Evolutionary conservation across 208 protist species (phyloP).

Genomic region (Trypanosomatidae sp.): DNA sequence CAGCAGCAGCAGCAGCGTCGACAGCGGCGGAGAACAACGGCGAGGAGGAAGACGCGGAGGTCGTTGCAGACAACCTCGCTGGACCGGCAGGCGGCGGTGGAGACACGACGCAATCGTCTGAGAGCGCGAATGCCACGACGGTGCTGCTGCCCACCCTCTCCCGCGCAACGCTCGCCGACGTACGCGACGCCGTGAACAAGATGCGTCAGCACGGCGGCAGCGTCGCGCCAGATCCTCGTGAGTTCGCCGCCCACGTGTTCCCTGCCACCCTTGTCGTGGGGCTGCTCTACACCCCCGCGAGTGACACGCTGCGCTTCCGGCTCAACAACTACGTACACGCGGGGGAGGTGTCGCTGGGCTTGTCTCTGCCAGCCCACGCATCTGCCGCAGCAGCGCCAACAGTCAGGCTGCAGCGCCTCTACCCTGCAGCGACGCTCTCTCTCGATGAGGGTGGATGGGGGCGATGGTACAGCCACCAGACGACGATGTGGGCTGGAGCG

Average conservation of each 20-base stretch:
- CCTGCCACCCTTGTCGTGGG: slow-evolving; percentile 17
- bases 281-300: slow-evolving; percentile 7
- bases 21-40: too few relatives aligned
- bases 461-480: slow-evolving; percentile 24
- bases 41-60: too few relatives aligned
- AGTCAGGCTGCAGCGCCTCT: slow-evolving; percentile 1
- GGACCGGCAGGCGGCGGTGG: too few relatives aligned
- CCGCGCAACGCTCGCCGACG: too few relatives aligned
- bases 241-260: background rate
- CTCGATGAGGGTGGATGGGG: slow-evolving; percentile 26
- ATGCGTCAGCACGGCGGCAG: too few relatives aligned
- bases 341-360: slow-evolving; percentile 8
- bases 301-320: slow-evolving; percentile 17
- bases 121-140: too few relatives aligned
- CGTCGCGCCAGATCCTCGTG: too few relatives aligned
- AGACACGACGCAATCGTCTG: too few relatives aligned
- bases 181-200: too few relatives aligned
- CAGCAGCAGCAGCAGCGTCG: background rate
- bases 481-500: slow-evolving; percentile 5
- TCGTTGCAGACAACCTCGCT: too few relatives aligned
- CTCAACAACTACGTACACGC: slow-evolving; percentile 25
- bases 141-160: too few relatives aligned
- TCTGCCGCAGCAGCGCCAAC: background rate
- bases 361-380: background rate
- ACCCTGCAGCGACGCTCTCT: slow-evolving; percentile 26